Evolutionary conservation across 1,139 yeast genomes (phyloP), one percentile per base, ranked within the genome.

Genomic region (Eremothecium gossypii): DNA sequence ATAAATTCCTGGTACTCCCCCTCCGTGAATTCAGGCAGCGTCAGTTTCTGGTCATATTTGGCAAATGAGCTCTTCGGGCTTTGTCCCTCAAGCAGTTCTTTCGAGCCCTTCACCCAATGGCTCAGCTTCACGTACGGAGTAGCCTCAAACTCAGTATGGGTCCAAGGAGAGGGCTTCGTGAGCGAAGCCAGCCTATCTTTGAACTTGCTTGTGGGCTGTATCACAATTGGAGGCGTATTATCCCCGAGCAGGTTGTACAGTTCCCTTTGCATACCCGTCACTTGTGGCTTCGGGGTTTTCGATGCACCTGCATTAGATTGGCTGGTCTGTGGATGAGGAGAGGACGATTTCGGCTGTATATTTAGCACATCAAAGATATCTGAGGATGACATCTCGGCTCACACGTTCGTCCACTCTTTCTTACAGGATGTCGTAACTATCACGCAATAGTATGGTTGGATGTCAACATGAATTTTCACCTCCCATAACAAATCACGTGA

Each of bases 81-180:
- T n/a, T 63, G 66, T 27, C 65, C 63, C 23, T 69, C 64, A 2
- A 57, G 45, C 8, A 54, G 38, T 38, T 75, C 81, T 45, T 69
- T 72, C 2, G 82, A 71, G 1, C 94, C 95, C 49, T 85, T 79
- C 5, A 80, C 89, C 98, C 98, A 93, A 63, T 91, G 98, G 43
- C 69, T 67, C 37, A 89, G 68, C 33, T 65, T 65, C 34, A 79
- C 76, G 39, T 73, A 76, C 1, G 77, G 73, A 6, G 68, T 67
- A 45, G 79, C 80, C 35, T 62, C 68, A 58, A 91, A 91, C 6
- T 71, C 67, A 35, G 74, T 71, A 61, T 76, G 69, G 0, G 77
- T 72, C 98, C 98, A 91, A 1, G 96, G 89, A 0, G 91, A 75
- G 0, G 86, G 83, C 50, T 77, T 80, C 20, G 70, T 71, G 37